These are phyloP conservation scores for Ophiostoma triangulosporum DNA, from an alignment of 2,329 filamentous ascomycete genomes.

Conservation along the genomic window DNA sequence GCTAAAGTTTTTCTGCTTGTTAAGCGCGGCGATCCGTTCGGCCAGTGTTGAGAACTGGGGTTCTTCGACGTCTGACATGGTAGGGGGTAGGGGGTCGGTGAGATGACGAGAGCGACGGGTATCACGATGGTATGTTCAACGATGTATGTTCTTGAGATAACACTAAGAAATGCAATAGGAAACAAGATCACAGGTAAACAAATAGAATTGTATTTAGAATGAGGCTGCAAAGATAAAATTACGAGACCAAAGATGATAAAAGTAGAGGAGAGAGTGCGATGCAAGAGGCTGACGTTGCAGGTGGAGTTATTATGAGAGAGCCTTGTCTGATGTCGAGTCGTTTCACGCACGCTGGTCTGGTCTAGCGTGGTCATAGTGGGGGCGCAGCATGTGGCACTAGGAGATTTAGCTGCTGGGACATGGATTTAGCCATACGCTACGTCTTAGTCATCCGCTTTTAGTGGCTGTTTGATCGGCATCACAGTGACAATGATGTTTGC, in stretches of 20 bases:
- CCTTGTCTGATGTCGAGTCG: background rate
- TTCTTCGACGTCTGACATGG: slow-evolving; percentile 49
- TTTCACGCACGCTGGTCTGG: background rate
- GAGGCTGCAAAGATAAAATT: too few relatives aligned
- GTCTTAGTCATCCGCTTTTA: background rate
- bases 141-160: too few relatives aligned
- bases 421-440: background rate
- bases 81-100: background rate
- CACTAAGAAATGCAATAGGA: background rate
- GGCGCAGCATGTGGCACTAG: background rate
- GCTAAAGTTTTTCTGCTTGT: slow-evolving; percentile 44
- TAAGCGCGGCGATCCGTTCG: slow-evolving; percentile 51
- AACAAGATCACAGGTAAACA: background rate
- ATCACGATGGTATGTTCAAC: background rate
- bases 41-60: slow-evolving; percentile 46
- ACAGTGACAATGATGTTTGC: too few relatives aligned
- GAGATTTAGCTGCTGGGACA: background rate
- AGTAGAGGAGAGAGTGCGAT: background rate
- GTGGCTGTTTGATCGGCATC: background rate
- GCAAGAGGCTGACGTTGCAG: background rate
- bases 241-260: background rate
- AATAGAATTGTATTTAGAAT: too few relatives aligned
- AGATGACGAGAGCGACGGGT: background rate
- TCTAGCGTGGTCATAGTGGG: background rate
- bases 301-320: background rate